Conservation (phyloP, 192 early-diverging fungal genomes). For the Coemansia sp. region DNA sequence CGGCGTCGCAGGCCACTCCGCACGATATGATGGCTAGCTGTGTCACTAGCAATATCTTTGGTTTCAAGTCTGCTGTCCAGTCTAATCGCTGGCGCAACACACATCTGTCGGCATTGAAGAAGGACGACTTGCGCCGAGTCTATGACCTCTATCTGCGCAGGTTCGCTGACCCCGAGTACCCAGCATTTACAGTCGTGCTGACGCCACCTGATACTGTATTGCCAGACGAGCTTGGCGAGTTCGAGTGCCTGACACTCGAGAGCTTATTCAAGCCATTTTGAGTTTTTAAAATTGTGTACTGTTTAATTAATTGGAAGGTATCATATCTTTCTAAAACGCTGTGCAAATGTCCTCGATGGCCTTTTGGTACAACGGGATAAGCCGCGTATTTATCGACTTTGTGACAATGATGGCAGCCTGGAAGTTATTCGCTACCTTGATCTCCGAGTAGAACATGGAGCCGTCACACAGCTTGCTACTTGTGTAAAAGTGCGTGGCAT, state of each 20-base stretch:
- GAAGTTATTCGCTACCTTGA: conserved; percentile 59
- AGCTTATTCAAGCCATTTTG: neutral
- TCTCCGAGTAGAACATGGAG: conserved; percentile 63
- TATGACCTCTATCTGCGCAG: conserved; percentile 30
- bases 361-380: conserved; percentile 49
- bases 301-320: neutral
- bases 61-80: conserved; percentile 24
- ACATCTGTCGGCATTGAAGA: conserved; percentile 27
- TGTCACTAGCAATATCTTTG: conserved; percentile 19
- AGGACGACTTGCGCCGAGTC: conserved; percentile 35
- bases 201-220: conserved; percentile 35
- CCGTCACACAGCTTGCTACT: conserved; percentile 60
- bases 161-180: conserved; percentile 27
- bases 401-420: conserved; percentile 43
- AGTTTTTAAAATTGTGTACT: neutral
- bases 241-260: conserved; percentile 22
- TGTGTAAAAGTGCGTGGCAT: conserved; percentile 63
- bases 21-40: conserved; percentile 18
- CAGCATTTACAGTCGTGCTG: conserved; percentile 23
- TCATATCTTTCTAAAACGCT: conserved; percentile 24
- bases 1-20: conserved; percentile 19
- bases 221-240: conserved; percentile 29
- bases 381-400: conserved; percentile 40
- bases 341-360: conserved; percentile 54
- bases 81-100: conserved; percentile 27